Evolutionary conservation across 2,329 filamentous ascomycete species (phyloP), one percentile per base, ranked within the genome.

Genomic region (Pseudocercospora macadamiae): DNA sequence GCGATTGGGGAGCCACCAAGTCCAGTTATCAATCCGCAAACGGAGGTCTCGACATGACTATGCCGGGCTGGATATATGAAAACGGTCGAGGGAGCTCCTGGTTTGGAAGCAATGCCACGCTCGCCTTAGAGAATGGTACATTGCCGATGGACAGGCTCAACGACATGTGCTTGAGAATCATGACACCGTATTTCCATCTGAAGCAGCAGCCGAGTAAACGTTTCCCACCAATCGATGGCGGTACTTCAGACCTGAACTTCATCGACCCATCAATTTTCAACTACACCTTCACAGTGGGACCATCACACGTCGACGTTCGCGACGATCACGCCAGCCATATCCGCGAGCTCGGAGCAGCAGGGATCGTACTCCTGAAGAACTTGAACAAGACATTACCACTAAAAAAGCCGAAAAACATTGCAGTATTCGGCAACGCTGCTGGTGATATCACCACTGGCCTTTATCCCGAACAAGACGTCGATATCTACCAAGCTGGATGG

Each of bases 1-100:
- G 57, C 14, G 88, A 90, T 70, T 90, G 88, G 86, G 72, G 83
- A 21, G 84, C 82, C 0, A 84, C 87, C 47, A 78, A 83, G 52
- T 79, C 80, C 0, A 84, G 84, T 1, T 81, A 86, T 0, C 79
- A 77, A 0, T 59, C 56, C 16, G 52, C 52, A n/a, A 51, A 59
- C 12, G 62, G 59, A 9, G 62, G 62, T 3, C 45, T 55, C 16
- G 59, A 60, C 19, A 57, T 60, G 59, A 77, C 81, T 4, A 89
- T 89, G 87, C 86, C 87, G 10, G 68, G 67, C n/a, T 58, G 55
- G 4, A 55, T 61, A 19, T 39, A 23, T 36, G 53, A 45, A 10
- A 48, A 45, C 16, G 12, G 30, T n/a, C 25, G n/a, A 23, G 32
- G 21, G 16, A 32, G 48, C 12, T 65, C 62, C 0, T 70, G 60